phyloP scores from a whole-genome alignment of 116 monocot species.

The Zostera marina region DNA sequence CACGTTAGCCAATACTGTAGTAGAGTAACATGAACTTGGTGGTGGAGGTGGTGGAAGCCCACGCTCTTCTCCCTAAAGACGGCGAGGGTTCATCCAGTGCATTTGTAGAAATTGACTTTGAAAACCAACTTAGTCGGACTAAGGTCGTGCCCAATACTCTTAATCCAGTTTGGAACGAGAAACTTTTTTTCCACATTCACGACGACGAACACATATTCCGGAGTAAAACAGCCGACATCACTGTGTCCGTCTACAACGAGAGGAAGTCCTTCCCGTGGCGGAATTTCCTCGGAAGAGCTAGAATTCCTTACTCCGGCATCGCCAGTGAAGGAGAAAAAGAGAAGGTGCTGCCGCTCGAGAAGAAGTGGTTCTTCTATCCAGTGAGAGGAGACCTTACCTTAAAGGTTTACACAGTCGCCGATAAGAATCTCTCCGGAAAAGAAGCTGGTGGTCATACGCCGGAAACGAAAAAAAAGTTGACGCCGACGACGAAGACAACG shows the following conservation, averaged over 20 bases:
- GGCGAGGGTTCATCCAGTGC: slow-evolving; percentile 74
- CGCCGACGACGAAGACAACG: neutral
- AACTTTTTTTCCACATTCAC: slow-evolving; percentile 29
- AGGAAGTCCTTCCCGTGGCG: slow-evolving; percentile 21
- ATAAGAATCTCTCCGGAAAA: neutral
- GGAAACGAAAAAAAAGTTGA: neutral
- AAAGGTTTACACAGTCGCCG: slow-evolving; percentile 18
- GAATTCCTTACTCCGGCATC: slow-evolving; percentile 17
- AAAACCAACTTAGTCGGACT: slow-evolving; percentile 75
- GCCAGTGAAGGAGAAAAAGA: slow-evolving; percentile 20
- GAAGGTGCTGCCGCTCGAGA: slow-evolving; percentile 29
- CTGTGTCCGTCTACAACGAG: slow-evolving; percentile 41
- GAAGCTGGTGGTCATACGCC: too few relatives aligned
- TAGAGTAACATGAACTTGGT: slow-evolving; percentile 29
- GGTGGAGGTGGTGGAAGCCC: slow-evolving; percentile 78
- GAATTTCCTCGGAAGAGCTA: slow-evolving; percentile 30
- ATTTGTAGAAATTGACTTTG: slow-evolving; percentile 79
- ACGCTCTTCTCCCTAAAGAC: slow-evolving; percentile 82
- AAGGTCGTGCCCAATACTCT: slow-evolving; percentile 38
- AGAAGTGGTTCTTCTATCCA: slow-evolving; percentile 39
- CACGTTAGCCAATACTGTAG: neutral
- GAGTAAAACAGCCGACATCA: slow-evolving; percentile 8
- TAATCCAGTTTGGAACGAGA: slow-evolving; percentile 77
- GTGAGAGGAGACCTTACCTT: slow-evolving; percentile 35
- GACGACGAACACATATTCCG: slow-evolving; percentile 6